Evolutionary conservation across 148 eudicot species (phyloP).

Genomic region (Rhododendron simsii): DNA sequence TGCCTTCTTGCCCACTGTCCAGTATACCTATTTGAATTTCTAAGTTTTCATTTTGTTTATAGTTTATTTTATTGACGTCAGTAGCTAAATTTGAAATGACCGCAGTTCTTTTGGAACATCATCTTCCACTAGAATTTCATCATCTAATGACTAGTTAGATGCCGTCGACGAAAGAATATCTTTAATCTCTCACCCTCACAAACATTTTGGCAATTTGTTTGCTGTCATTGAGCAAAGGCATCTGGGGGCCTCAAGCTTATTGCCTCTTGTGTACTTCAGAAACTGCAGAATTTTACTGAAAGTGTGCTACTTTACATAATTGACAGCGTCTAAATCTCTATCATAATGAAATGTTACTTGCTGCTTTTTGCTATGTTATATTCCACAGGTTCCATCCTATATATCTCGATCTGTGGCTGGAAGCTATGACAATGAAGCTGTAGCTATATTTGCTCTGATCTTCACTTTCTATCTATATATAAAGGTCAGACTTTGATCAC

Average conservation of each 20-base stretch:
- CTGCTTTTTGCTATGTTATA: constrained; percentile 1
- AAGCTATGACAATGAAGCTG: constrained; percentile 99
- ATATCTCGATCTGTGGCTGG: constrained; percentile 99
- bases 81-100: neutral
- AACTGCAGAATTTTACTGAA: neutral
- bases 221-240: neutral
- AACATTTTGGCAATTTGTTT: neutral
- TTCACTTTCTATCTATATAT: constrained; percentile 92
- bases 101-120: neutral
- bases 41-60: neutral
- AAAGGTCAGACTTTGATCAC: constrained; percentile 45
- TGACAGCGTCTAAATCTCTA: neutral
- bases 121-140: neutral
- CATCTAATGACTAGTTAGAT: neutral
- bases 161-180: neutral
- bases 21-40: neutral
- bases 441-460: constrained; percentile 93
- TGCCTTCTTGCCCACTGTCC: neutral
- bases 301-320: neutral
- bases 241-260: neutral
- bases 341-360: neutral
- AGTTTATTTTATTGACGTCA: neutral
- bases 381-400: constrained; percentile 89
- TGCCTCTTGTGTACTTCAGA: neutral
- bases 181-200: neutral